A percentile compares a stretch with the other conserved stretches of the same genome.
These are phyloP conservation scores for Calonectria hongkongensis DNA, from an alignment of 2,329 filamentous ascomycete species.

Conservation along the genomic window DNA sequence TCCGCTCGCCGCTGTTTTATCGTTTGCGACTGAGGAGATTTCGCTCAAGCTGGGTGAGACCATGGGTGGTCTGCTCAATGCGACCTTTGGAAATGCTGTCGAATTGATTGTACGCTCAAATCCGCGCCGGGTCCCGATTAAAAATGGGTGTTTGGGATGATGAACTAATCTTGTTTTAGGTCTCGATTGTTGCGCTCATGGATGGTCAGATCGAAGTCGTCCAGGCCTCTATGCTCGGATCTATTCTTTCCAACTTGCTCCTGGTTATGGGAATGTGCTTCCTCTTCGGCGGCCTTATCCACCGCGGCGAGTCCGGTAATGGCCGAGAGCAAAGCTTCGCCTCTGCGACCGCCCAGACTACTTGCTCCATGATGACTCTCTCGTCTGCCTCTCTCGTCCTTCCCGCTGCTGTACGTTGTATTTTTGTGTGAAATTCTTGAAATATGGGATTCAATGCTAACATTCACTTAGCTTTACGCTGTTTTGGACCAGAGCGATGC, in stretches of 20 bases:
- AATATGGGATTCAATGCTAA: slow-evolving; percentile 44
- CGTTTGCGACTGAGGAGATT: slow-evolving; percentile 87
- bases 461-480: slow-evolving; percentile 74
- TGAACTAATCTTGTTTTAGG: slow-evolving; percentile 68
- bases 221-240: slow-evolving; percentile 98
- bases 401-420: slow-evolving; percentile 76
- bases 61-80: slow-evolving; percentile 83
- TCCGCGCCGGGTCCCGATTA: neutral
- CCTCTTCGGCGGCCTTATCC: slow-evolving; percentile 82
- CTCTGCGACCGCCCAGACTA: slow-evolving; percentile 85
- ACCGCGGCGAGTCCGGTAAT: slow-evolving; percentile 73
- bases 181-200: slow-evolving; percentile 92
- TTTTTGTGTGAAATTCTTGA: neutral
- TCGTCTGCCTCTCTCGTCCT: slow-evolving; percentile 87
- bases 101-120: slow-evolving; percentile 80
- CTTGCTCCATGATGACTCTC: slow-evolving; percentile 83
- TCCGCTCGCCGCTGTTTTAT: slow-evolving; percentile 82
- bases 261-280: slow-evolving; percentile 90
- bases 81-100: slow-evolving; percentile 87
- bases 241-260: slow-evolving; percentile 94
- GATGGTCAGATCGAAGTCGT: slow-evolving; percentile 94
- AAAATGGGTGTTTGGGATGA: neutral
- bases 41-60: slow-evolving; percentile 83
- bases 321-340: slow-evolving; percentile 84
- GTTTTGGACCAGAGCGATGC: slow-evolving; percentile 69